Evolutionary conservation across 768 basidiomycete genomes (phyloP).

Genomic region (Imleria badia): DNA sequence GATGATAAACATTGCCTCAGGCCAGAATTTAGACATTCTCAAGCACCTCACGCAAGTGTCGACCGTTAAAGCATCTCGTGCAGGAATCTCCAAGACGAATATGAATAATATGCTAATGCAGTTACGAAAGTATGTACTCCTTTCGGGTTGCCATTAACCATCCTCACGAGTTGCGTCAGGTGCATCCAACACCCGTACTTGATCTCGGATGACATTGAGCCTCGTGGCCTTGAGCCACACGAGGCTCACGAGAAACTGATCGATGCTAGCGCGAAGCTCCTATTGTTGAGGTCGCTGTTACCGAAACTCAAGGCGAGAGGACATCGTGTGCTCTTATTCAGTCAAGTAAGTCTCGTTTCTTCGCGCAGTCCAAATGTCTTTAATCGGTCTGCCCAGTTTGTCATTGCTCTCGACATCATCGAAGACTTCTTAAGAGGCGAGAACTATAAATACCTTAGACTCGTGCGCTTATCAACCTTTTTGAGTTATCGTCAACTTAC

Average conservation of each 20-base stretch:
- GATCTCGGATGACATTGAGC: constrained; percentile 77
- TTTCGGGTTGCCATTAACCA: not conserved
- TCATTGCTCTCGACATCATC: constrained; percentile 80
- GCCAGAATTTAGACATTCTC: constrained; percentile 68
- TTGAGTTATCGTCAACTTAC: constrained; percentile 6
- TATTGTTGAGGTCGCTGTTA: constrained; percentile 70
- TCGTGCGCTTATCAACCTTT: constrained; percentile 46
- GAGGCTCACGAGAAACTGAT: constrained; percentile 80
- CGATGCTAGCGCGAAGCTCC: constrained; percentile 83
- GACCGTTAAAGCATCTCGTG: constrained; percentile 31
- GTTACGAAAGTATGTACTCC: constrained; percentile 65
- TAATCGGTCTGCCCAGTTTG: constrained; percentile 56
- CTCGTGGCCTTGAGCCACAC: constrained; percentile 48
- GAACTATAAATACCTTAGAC: constrained; percentile 71
- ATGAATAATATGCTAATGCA: constrained; percentile 89
- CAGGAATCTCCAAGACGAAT: constrained; percentile 46
- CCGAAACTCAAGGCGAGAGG: constrained; percentile 83
- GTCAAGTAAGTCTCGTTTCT: constrained; percentile 58
- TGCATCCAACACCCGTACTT: constrained; percentile 93
- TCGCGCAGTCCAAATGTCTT: not conserved
- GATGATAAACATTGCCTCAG: constrained; percentile 37
- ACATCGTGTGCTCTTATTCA: constrained; percentile 89
- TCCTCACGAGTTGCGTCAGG: constrained; percentile 38
- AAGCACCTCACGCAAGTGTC: constrained; percentile 54
- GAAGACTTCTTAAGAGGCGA: constrained; percentile 89